Base-by-base conservation (phyloP, 169 alveolate genomes). In the Cryptosporidium sp. region DNA sequence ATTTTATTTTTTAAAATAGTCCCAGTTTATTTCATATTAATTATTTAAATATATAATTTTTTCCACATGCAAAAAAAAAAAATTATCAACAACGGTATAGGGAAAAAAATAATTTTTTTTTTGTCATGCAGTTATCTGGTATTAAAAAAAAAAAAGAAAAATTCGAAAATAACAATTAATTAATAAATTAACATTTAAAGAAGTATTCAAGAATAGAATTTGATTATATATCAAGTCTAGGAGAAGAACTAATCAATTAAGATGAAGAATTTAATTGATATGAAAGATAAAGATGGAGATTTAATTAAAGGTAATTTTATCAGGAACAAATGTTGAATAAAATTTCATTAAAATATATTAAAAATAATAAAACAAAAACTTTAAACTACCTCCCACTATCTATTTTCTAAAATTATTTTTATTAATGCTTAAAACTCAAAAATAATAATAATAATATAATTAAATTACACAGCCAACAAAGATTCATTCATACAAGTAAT, bases 401-500 rank as follows among this genome's bases (percentile, higher is more conserved):
- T 4, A 60, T 10, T 3, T 60, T 1, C 31, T 23, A 26, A 56
- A 56, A 16, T 21, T 56, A 56, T 26, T 0, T 56, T 6, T 16
- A n/a, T 16, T 10, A 5, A 26, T 26, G n/a, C 26, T 56, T 9
- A 23, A n/a, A 21, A 56, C 18, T 53, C 21, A 53, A 31, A 31
- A 31, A 31, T 53, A 53, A 53, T 18, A 53, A 53, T 18, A 53
- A 53, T 53, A 53, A 53, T 53, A n/a, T 16, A 53, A 53, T 42
- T 42, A 9, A 51, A 23, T 18, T 70, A 21, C 48, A 56, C 51
- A 73, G 86, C 44, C 37, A 75, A 44, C 44, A 42, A 80, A 42
- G 89, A 65, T 45, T 80, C 89, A 14, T 80, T 80, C 60, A 62
- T 80, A 18, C 42, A 80, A 21, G 89, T 80, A 31, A 80, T 80